A percentile compares a stretch with the other conserved stretches of the same genome.
Conservation (phyloP, 495 filamentous ascomycete genomes). For the Penicillium egyptiacum region DNA sequence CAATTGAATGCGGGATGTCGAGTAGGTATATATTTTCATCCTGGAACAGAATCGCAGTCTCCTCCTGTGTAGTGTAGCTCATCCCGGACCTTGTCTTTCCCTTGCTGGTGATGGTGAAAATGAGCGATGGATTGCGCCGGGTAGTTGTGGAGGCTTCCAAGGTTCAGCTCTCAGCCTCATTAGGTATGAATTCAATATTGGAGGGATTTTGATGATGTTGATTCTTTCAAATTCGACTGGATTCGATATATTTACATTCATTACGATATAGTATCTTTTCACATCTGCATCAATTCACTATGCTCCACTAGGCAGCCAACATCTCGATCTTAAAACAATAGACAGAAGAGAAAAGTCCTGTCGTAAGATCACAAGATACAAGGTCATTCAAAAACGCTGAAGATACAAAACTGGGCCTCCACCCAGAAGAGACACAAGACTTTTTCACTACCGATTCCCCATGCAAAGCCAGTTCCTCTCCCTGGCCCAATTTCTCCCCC, state of each 20-base stretch:
- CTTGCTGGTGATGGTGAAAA: not conserved
- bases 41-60: conserved; percentile 51
- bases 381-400: conserved; percentile 13
- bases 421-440: conserved; percentile 12
- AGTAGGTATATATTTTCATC: conserved; percentile 50
- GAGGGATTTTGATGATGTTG: not conserved
- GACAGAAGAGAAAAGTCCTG: conserved; percentile 5
- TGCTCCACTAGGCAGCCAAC: conserved; percentile 8
- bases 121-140: not conserved
- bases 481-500: conserved; percentile 26
- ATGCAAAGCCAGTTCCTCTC: conserved; percentile 5
- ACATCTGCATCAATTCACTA: conserved; percentile 7
- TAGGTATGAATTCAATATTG: not conserved
- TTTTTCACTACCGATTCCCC: conserved; percentile 14
- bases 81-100: conserved; percentile 5
- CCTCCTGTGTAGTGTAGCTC: conserved; percentile 3
- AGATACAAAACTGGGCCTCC: conserved; percentile 15
- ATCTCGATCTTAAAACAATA: conserved; percentile 9
- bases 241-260: not conserved
- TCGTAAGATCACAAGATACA: conserved; percentile 15
- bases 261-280: not conserved
- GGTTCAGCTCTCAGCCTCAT: not conserved
- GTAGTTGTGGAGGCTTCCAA: conserved; percentile 6
- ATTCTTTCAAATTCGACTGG: not conserved
- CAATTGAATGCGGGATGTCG: conserved; percentile 66